Evolutionary conservation across 139 green algal genomes (phyloP), one percentile per base, ranked within the genome.

Genomic region (Chlamydomonas eustigma): DNA sequence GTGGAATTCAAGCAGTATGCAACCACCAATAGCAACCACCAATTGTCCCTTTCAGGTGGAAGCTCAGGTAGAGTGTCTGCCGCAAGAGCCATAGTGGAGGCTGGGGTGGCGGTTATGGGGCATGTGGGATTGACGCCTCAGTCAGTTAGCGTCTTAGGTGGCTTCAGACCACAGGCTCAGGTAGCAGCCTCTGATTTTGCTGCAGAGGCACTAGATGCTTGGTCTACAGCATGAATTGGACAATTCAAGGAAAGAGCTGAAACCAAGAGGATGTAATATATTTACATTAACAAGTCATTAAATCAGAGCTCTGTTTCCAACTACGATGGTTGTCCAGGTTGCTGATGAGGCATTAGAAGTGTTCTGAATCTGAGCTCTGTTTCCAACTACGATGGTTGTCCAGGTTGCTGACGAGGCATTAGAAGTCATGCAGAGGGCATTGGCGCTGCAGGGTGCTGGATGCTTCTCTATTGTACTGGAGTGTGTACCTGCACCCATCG

Each of bases 81-180:
- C 3, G 93, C 88, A 2, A 68, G 73, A 0, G 93, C 89, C 4
- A 90, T 99, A 39, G 88, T 95, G 70, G 89, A 95, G 38, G 90
- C 95, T 30, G 96, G 96, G 0, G 88, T 98, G 31, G 95, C 96
- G 6, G 95, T 98, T n/a, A 97, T 99, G 92, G 96, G 96, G 0
- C 96, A 99, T 76, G 90, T 98, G 50, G 96, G 96, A 2, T 88
- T 99, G 31, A 97, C 92, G 0, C 96, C 96, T 4, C 93, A 98
- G 80, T 89, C 88, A 50, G 89, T 96, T 76, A 92, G 81, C 67
- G 38, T 75, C 3, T 38, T 77, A 87, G 92, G 96, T 37, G 96
- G 96, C 22, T 99, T 99, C 89, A 76, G 94, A 5, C 96, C 96
- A 0, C 91, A 96, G 73, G 96, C 89, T 1, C 87, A 94, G 37